Evolutionary conservation across 208 protist genomes (phyloP), one percentile per base, ranked within the genome.

Genomic region (Acanthamoeba royreba): DNA sequence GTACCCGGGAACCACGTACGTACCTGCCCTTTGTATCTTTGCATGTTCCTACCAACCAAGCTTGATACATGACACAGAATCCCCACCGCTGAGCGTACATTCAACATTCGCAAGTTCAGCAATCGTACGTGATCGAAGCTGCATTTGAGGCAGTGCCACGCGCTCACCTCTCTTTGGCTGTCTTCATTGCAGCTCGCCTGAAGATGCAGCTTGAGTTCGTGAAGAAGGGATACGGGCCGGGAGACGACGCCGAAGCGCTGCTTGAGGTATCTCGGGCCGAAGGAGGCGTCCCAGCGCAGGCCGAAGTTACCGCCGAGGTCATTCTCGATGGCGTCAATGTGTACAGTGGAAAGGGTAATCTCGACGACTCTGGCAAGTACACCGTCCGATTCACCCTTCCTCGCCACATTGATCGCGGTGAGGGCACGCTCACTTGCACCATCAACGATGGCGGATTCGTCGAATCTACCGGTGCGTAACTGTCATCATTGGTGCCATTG

Each of bases 151-250:
- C 15, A 22, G 40, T 79, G 69, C 19, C n/a, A 19, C 33, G 33
- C 19, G 69, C 19, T 9, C 19, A 19, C 33, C 13, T 79, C 13
- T 38, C 15, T 79, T 9, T 19, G 49, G 53, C 15, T 63, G 2
- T 7, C 31, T 3, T 15, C 25, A 5, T 53, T 43, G 40, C 40
- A 83, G 72, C 33, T 35, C 61, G 88, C 61, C 2, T 92, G 19
- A 92, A 92, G 77, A 43, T 85, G 35, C 66, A 92, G 38, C 38
- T 92, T 22, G 47, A 92, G 55, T 92, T 92, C 31, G 52, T 46
- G 38, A 72, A 74, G 35, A 92, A 92, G 55, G 88, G 46, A 13
- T 92, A 92, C 77, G 88, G 43, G 17, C 66, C 35, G 28, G 88
- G 88, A 5, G 88, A 92, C n/a, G 38, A 92, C 25, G 88, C 55